Percentiles rank a stretch among this genome's conserved stretches.
phyloP scores from a whole-genome alignment of 805 yeast species.

The Henningerozyma blattae region DNA sequence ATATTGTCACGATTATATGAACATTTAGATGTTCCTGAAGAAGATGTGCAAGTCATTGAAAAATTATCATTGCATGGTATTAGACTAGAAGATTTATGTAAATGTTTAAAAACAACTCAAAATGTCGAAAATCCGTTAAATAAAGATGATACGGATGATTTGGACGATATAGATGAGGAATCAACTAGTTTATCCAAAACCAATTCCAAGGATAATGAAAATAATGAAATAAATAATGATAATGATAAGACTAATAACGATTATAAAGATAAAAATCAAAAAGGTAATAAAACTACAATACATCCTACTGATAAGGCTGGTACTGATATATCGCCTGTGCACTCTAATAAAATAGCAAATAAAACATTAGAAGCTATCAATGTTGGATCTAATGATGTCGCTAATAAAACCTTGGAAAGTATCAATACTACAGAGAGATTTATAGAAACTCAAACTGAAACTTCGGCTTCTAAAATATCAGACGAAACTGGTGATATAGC shows the following conservation, averaged over 20 bases:
- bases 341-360: too few species aligned
- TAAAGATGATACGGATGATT: constrained; percentile 6
- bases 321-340: too few species aligned
- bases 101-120: constrained; percentile 42
- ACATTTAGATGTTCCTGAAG: constrained; percentile 67
- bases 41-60: constrained; percentile 81
- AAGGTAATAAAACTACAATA: too few species aligned
- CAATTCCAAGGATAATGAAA: not conserved
- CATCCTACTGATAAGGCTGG: not conserved
- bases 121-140: constrained; percentile 39
- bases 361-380: too few species aligned
- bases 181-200: constrained; percentile 1
- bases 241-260: not conserved
- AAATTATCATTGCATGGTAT: constrained; percentile 76
- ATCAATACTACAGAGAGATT: too few species aligned
- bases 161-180: not conserved
- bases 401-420: too few species aligned
- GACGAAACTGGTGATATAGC: too few species aligned
- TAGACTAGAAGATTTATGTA: constrained; percentile 56
- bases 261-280: not conserved
- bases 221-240: not conserved
- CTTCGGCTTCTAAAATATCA: too few species aligned
- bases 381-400: too few species aligned
- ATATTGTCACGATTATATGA: constrained; percentile 61
- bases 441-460: too few species aligned